Percentiles rank a stretch among this genome's conserved stretches.
Conservation (phyloP, 164 flowering plant species). For the Sextonia rubra region DNA sequence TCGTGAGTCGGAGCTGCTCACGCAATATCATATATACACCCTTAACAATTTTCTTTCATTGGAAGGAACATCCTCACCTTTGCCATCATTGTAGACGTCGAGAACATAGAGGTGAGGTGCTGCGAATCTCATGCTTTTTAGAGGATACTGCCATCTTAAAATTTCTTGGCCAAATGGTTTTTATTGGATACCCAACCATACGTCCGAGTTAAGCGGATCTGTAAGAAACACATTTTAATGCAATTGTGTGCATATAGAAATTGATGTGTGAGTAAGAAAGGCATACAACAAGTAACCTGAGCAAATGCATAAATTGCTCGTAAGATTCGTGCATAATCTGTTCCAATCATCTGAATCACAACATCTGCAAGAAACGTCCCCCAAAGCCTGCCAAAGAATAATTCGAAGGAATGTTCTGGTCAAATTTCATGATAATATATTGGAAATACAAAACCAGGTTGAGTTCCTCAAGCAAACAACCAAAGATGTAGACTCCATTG, state of each 20-base stretch:
- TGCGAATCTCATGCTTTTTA: not conserved
- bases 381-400: slow-evolving; percentile 63
- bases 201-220: slow-evolving; percentile 67
- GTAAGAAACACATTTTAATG: slow-evolving; percentile 15
- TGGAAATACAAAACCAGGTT: not conserved
- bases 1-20: not conserved
- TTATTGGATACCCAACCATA: slow-evolving; percentile 35
- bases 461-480: not conserved
- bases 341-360: slow-evolving; percentile 95
- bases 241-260: not conserved
- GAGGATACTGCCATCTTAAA: not conserved
- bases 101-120: not conserved
- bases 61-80: not conserved
- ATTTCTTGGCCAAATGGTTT: not conserved
- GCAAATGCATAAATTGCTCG: slow-evolving; percentile 93
- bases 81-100: not conserved
- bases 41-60: not conserved
- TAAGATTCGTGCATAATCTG: slow-evolving; percentile 91
- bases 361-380: slow-evolving; percentile 91
- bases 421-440: slow-evolving; percentile 3
- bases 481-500: not conserved
- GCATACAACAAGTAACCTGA: slow-evolving; percentile 40
- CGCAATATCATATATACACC: not conserved
- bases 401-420: not conserved
- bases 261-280: not conserved